phyloP scores from a whole-genome alignment of 176 grass and related monocot species.

The Triticum monococcum region DNA sequence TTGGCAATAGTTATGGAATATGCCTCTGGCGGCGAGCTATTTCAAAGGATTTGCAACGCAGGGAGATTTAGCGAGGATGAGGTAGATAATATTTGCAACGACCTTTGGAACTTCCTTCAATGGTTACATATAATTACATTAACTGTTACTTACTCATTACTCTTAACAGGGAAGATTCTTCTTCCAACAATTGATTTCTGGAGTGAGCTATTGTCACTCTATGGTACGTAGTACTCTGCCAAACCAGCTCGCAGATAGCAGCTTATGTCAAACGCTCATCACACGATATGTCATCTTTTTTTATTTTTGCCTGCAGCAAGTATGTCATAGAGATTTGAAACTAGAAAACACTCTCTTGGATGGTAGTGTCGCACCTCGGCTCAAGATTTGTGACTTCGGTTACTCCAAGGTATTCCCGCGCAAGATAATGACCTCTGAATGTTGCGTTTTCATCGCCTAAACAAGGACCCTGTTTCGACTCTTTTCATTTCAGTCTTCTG shows the following conservation, averaged over 20 bases:
- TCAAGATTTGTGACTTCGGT: slow-evolving; percentile 95
- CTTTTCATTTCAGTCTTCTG: slow-evolving; percentile 63
- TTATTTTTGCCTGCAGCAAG: slow-evolving; percentile 52
- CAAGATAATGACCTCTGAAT: background rate
- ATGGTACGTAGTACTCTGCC: slow-evolving; percentile 51
- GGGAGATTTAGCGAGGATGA: slow-evolving; percentile 97
- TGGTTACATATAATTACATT: background rate
- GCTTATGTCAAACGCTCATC: background rate
- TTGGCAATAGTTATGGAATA: slow-evolving; percentile 99
- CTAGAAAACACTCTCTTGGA: slow-evolving; percentile 95
- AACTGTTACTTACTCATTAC: slow-evolving; percentile 1
- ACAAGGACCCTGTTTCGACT: background rate
- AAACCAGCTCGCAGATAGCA: background rate
- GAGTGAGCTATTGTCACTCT: slow-evolving; percentile 95
- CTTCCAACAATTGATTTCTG: slow-evolving; percentile 93
- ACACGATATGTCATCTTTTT: background rate
- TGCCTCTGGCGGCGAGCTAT: slow-evolving; percentile 86
- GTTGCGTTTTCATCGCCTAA: background rate
- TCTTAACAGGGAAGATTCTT: slow-evolving; percentile 74
- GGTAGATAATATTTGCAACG: slow-evolving; percentile 33
- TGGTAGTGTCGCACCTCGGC: slow-evolving; percentile 75
- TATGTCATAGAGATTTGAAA: slow-evolving; percentile 92
- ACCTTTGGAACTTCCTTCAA: slow-evolving; percentile 4
- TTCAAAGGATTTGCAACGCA: slow-evolving; percentile 85
- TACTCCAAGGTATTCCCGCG: slow-evolving; percentile 75